These are phyloP conservation scores for Cladosporium sp. DNA, from an alignment of 2,329 filamentous ascomycete genomes.

Conservation along the genomic window DNA sequence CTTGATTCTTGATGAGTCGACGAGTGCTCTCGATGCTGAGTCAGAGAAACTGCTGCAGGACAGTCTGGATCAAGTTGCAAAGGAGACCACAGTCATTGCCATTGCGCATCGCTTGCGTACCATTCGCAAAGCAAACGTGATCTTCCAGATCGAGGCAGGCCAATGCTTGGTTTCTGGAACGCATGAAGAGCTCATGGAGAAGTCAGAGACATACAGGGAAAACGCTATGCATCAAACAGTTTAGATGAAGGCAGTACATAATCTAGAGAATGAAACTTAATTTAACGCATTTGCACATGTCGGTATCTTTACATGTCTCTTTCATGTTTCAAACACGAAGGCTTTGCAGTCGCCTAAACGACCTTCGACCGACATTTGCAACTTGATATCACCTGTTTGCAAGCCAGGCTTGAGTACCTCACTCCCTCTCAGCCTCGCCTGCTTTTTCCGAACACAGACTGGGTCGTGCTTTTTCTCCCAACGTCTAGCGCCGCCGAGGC, in stretches of 20 bases:
- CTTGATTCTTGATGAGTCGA: slow-evolving; percentile 90
- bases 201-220: slow-evolving; percentile 19
- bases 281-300: too few relatives aligned
- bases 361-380: too few relatives aligned
- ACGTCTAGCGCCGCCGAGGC: too few relatives aligned
- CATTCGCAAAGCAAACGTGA: slow-evolving; percentile 54
- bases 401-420: too few relatives aligned
- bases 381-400: too few relatives aligned
- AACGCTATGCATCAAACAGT: slow-evolving; percentile 11
- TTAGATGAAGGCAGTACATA: background rate
- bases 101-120: slow-evolving; percentile 95
- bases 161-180: slow-evolving; percentile 46
- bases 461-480: too few relatives aligned
- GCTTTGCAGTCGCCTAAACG: too few relatives aligned
- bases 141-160: slow-evolving; percentile 47
- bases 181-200: slow-evolving; percentile 46
- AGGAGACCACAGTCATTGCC: slow-evolving; percentile 88
- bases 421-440: too few relatives aligned
- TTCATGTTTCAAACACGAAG: too few relatives aligned
- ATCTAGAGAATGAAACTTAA: background rate
- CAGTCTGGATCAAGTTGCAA: slow-evolving; percentile 78
- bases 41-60: slow-evolving; percentile 93
- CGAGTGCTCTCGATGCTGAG: slow-evolving; percentile 87
- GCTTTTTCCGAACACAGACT: too few relatives aligned
- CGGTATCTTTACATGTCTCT: too few relatives aligned